phyloP scores from a whole-genome alignment of 495 filamentous ascomycete genomes.

The Trichoderma orchidacearum region DNA sequence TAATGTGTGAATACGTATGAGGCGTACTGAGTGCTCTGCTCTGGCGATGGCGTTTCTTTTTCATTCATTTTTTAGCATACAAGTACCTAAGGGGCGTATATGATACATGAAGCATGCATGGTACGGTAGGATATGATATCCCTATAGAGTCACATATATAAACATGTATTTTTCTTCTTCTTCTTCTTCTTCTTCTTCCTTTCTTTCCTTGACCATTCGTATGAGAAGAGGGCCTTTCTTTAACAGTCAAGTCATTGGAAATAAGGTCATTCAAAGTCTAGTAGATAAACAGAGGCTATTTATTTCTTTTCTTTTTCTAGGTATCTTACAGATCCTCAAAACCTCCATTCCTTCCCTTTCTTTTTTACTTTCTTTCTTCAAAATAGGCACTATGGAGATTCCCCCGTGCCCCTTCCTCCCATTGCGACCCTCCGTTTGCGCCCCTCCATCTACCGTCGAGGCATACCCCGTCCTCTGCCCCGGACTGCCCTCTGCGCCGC shows the following conservation, averaged over 20 bases:
- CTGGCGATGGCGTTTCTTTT: too few relatives aligned
- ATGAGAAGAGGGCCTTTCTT: too few relatives aligned
- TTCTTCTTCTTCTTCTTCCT: too few relatives aligned
- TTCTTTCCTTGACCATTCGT: too few relatives aligned
- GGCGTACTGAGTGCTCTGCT: too few relatives aligned
- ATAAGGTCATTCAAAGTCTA: neutral
- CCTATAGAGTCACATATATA: neutral
- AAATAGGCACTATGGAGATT: neutral
- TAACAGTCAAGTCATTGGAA: neutral
- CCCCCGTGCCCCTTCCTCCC: neutral
- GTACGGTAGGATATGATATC: neutral
- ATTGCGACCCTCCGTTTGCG: neutral
- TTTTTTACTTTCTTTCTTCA: neutral
- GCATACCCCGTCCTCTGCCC: slow-evolving; percentile 79
- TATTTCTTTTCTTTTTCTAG: slow-evolving; percentile 1
- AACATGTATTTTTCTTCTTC: neutral
- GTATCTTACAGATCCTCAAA: slow-evolving; percentile 2
- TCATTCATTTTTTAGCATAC: neutral
- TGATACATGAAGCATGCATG: neutral
- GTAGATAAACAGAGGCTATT: slow-evolving; percentile 1
- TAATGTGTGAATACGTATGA: too few relatives aligned
- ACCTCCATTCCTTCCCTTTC: slow-evolving; percentile 1
- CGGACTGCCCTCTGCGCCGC: slow-evolving; percentile 83
- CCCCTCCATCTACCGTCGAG: slow-evolving; percentile 43
- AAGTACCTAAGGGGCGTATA: too few relatives aligned